These are phyloP conservation scores for Inga oerstediana DNA, from an alignment of 306 rosid genomes.

Conservation along the genomic window DNA sequence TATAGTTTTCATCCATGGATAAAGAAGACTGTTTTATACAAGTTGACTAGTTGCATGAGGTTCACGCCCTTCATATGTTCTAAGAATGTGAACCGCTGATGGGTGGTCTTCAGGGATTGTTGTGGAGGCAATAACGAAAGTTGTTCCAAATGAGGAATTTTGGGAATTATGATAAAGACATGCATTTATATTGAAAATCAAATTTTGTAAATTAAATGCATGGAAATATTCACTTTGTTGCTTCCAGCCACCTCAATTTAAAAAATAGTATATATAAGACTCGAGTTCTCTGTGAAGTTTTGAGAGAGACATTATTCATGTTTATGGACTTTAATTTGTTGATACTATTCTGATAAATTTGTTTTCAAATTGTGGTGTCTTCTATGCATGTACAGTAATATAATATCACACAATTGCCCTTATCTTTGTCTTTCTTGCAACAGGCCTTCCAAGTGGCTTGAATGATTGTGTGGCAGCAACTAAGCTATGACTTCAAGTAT, in stretches of 20 bases:
- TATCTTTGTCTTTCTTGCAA: not conserved
- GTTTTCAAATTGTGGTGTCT: not conserved
- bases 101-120: not conserved
- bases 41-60: conserved; percentile 13
- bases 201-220: not conserved
- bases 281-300: not conserved
- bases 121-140: not conserved
- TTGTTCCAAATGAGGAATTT: not conserved
- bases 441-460: conserved; percentile 69
- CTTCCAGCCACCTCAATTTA: not conserved
- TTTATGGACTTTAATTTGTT: not conserved
- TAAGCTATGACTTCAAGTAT: conserved; percentile 72
- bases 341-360: not conserved
- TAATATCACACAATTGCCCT: not conserved
- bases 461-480: conserved; percentile 64
- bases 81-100: not conserved
- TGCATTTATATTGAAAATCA: not conserved
- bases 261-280: not conserved
- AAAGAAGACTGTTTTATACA: not conserved
- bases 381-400: not conserved
- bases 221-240: not conserved
- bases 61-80: not conserved
- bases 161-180: not conserved
- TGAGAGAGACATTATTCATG: not conserved
- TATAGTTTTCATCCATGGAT: not conserved